Evolutionary conservation across 495 filamentous ascomycete genomes (phyloP), one percentile per base, ranked within the genome.

Genomic region (Stereocaulon alpinum): DNA sequence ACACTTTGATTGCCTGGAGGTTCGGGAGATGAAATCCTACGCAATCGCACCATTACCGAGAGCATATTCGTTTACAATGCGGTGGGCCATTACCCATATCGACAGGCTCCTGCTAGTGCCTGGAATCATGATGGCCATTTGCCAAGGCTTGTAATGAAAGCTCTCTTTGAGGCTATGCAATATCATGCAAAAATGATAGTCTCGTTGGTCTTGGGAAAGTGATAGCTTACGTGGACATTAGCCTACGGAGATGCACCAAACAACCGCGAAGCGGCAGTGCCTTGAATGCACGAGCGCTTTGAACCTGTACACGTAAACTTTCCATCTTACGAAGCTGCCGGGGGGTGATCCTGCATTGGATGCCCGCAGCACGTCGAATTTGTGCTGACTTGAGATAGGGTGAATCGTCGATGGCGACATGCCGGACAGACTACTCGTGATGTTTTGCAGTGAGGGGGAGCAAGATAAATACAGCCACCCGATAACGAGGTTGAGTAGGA

Each of bases 331-430:
- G 18, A 11, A 32, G 29, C 15, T 52, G 49, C 4, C 30, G 49
- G 49, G 49, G 29, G 49, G 17, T 22, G 34, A 11, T 20, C 27
- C 17, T 52, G 49, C 49, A 52, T 34, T 15, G 29, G 30, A 52
- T 52, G 49, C 27, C 49, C 34, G 49, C 49, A 52, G 49, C 49
- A 32, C 34, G 49, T 52, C 27, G 49, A 20, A 52, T 52, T 52
- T 52, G 49, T 52, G 34, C 3, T 34, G 49, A 52, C 9, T 30
- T 52, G 30, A 18, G 34, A 32, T 32, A 18, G 32, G n/a, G 1
- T 6, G 34, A 17, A 52, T 52, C 29, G 49, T 52, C 49, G 49
- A 37, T 37, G 30, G 27, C 48, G 48, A 27, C n/a, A 50, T n/a
- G 48, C 14, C 18, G 18, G 29, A 27, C 22, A 27, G 12, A 6